Conservation (phyloP, 1,284 basidiomycete species). For the Omphalotus olearius region DNA sequence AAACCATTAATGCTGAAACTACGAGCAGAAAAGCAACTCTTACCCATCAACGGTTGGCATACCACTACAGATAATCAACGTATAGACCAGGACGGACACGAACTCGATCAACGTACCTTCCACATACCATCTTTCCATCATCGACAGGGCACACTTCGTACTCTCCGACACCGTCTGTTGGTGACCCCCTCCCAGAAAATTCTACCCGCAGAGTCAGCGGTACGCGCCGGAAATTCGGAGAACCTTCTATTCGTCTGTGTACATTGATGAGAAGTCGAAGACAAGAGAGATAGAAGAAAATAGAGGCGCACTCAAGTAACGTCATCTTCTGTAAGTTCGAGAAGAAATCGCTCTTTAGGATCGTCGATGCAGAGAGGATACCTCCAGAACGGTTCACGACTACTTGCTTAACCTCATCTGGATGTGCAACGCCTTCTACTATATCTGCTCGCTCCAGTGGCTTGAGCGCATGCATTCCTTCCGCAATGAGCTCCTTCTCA, state of each 20-base stretch:
- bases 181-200: constrained; percentile 28
- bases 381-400: constrained; percentile 84
- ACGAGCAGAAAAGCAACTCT: constrained; percentile 19
- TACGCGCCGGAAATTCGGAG: constrained; percentile 86
- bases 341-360: constrained; percentile 98
- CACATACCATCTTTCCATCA: constrained; percentile 75
- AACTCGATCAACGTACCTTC: constrained; percentile 50
- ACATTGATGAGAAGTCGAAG: constrained; percentile 5
- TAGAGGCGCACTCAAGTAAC: constrained; percentile 71
- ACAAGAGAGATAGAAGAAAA: background rate
- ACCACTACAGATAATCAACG: constrained; percentile 45
- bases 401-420: constrained; percentile 83
- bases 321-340: constrained; percentile 93
- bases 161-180: no score
- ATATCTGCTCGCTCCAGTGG: constrained; percentile 79
- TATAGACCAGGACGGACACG: background rate
- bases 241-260: constrained; percentile 82
- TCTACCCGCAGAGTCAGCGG: constrained; percentile 57
- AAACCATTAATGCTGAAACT: background rate
- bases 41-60: constrained; percentile 89
- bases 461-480: constrained; percentile 77
- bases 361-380: constrained; percentile 89
- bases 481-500: constrained; percentile 84
- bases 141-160: constrained; percentile 32
- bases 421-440: constrained; percentile 75